Evolutionary conservation across 176 grass and related monocot species (phyloP).

Genomic region (Zoysia pacifica): DNA sequence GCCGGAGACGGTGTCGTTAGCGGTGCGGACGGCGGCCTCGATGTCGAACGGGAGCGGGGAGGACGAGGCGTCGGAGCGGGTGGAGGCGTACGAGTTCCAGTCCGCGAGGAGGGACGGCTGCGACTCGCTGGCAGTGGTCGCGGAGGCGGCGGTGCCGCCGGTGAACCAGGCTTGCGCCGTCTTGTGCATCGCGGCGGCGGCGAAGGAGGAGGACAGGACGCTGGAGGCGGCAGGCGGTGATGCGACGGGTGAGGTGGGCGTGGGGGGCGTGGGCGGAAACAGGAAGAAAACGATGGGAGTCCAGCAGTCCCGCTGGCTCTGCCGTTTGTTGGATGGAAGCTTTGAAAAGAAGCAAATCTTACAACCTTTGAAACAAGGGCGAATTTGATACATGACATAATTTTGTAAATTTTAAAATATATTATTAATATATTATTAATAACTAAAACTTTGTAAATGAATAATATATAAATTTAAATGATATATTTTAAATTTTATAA

Average conservation of each 20-base stretch:
- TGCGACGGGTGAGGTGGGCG: neutral
- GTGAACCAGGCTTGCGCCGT: conserved; percentile 95
- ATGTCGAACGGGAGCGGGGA: conserved; percentile 83
- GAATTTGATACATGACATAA: too few species aligned
- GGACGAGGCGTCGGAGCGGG: conserved; percentile 52
- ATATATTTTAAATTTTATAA: too few species aligned
- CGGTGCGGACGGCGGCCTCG: conserved; percentile 81
- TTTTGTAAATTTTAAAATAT: too few species aligned
- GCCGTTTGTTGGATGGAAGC: neutral
- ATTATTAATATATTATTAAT: too few species aligned
- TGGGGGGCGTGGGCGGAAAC: neutral
- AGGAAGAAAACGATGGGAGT: neutral
- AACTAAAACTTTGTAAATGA: too few species aligned
- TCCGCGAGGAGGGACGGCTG: conserved; percentile 83
- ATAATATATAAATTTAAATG: too few species aligned
- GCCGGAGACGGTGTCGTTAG: conserved; percentile 91
- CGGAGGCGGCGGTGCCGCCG: conserved; percentile 36
- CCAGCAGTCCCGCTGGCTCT: neutral
- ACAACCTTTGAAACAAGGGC: too few species aligned
- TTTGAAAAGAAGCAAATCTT: neutral
- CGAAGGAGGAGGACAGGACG: neutral
- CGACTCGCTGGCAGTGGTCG: conserved; percentile 26
- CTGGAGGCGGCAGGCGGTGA: neutral
- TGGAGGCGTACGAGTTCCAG: conserved; percentile 90
- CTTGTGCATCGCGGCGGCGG: conserved; percentile 57